Percentiles rank a stretch among this genome's conserved stretches.
Evolutionary conservation across 1,284 basidiomycete species (phyloP).

Genomic region (Cutaneotrichosporon arboriforme): DNA sequence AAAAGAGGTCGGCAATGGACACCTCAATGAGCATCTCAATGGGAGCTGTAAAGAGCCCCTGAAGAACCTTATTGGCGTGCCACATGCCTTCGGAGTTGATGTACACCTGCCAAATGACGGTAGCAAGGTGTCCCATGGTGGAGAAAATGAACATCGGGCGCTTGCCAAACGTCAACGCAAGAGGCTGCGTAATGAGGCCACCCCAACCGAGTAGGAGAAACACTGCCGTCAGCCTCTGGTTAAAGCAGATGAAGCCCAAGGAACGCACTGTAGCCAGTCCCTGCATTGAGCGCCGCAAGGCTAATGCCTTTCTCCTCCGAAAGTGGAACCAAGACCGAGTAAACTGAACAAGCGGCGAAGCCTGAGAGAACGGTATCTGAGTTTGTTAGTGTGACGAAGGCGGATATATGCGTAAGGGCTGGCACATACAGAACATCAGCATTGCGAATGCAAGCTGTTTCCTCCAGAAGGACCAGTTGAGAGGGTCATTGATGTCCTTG

Average conservation of each 20-base stretch:
- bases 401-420: too few species aligned
- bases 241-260: background rate
- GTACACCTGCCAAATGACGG: slow-evolving; percentile 20
- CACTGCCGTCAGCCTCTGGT: slow-evolving; percentile 7
- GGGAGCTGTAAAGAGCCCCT: slow-evolving; percentile 19
- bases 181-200: slow-evolving; percentile 23
- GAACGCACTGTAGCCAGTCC: slow-evolving; percentile 21
- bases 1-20: slow-evolving; percentile 18
- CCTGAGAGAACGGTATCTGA: slow-evolving; percentile 15
- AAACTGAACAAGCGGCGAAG: slow-evolving; percentile 13
- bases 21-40: slow-evolving; percentile 23
- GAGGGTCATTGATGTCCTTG: slow-evolving; percentile 23
- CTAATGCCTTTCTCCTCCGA: slow-evolving; percentile 17
- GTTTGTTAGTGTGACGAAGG: background rate
- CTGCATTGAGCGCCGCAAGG: slow-evolving; percentile 19
- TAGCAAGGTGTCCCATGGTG: slow-evolving; percentile 8
- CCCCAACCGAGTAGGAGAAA: slow-evolving; percentile 28
- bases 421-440: slow-evolving; percentile 18
- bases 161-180: slow-evolving; percentile 25
- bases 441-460: slow-evolving; percentile 18
- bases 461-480: slow-evolving; percentile 19
- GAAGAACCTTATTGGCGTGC: slow-evolving; percentile 22
- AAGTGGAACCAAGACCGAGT: slow-evolving; percentile 25
- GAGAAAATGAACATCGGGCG: slow-evolving; percentile 20
- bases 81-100: slow-evolving; percentile 13